Base-by-base conservation (phyloP, 352 stramenopile species). In the Pythium insidiosum region DNA sequence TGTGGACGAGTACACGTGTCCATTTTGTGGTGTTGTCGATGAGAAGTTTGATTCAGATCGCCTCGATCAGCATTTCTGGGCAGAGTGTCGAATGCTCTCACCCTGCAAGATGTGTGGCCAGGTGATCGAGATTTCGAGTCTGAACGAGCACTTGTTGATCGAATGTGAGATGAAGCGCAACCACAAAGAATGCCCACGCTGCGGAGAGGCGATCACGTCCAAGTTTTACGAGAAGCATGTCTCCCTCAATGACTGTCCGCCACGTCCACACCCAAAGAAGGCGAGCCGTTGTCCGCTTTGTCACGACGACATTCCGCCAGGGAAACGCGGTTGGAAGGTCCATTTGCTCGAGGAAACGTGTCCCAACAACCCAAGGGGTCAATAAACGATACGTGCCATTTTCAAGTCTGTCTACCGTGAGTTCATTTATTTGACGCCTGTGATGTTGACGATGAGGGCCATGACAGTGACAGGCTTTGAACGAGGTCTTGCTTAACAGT, bases 1-100 rank as follows among this genome's bases (percentile, higher is more conserved):
- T 0, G 70, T 88, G 22, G 73, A 88, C 38, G 76, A 91, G 53
- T 88, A 81, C 53, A 97, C 86, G 0, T 97, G 88, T 56, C 87
- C 91, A 21, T 97, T 96, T 51, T 97, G 88, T 45, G 82, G 82
- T 24, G 59, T 90, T 26, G 69, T 89, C 34, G 82, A 96, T 53
- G 67, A 85, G 13, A 68, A 68, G 11, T 97, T 95, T 35, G 89
- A 90, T 46, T 88, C 88, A 13, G 84, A 96, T 31, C 70, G 66
- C 4, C 55, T 97, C 18, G 88, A 96, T 53, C 75, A 95, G 56
- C 89, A 97, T 53, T 97, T 96, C 50, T 97, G 85, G 84, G 77
- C 85, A 22, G 71, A 87, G 10, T 97, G 89, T 51, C 69, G 73
- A 19, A 91, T 97, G 82, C 67, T 97, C 9, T 95, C 86, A 23